Evolutionary conservation across 305 asterid genomes (phyloP), one percentile per base, ranked within the genome.

Genomic region (Fraxinus greggii): DNA sequence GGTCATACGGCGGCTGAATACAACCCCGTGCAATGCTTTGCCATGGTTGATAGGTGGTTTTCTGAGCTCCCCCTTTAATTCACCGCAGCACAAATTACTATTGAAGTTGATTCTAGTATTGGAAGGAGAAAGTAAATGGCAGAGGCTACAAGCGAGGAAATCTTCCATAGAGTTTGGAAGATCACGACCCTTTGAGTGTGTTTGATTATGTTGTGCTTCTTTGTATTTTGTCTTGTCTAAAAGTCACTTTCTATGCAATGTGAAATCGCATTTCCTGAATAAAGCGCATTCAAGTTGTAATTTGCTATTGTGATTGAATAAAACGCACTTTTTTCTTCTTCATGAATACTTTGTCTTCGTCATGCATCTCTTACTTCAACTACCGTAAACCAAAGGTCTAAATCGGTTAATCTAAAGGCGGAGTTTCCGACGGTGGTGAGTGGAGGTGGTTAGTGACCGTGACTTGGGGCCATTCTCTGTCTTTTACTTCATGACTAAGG

Each of bases 21-120:
- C 32, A 70, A 77, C 0, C 72, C 63, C 40, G 15, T 5, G 2
- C 75, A 82, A 77, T 77, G 78, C 29, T 23, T 77, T 77, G 74
- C 85, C 74, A 82, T 82, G 82, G 26, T 82, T 5, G 70, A 17
- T 24, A 33, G 77, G 56, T 82, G 85, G 82, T 35, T 82, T 35
- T 31, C 78, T 45, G 23, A 70, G 13, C 35, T 23, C 81, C 8
- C 78, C 72, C 72, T 78, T 61, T 61, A 61, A 61, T 21, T 61
- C 70, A 61, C 29, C 15, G 70, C 28, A 61, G 31, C 21, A n/a
- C 63, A 51, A 45, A 45, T 13, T 10, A 40, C 17, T 10, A 10
- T 40, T 10, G 51, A 38, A 38, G 45, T 38, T 38, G 13, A 35
- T 35, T 35, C 38, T 35, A 35, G 38, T 35, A 35, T 35, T 35